Percentiles rank a stretch among this genome's conserved stretches.
Conservation (phyloP, 768 basidiomycete species). For the Rhodosporidiobolus sp. region DNA sequence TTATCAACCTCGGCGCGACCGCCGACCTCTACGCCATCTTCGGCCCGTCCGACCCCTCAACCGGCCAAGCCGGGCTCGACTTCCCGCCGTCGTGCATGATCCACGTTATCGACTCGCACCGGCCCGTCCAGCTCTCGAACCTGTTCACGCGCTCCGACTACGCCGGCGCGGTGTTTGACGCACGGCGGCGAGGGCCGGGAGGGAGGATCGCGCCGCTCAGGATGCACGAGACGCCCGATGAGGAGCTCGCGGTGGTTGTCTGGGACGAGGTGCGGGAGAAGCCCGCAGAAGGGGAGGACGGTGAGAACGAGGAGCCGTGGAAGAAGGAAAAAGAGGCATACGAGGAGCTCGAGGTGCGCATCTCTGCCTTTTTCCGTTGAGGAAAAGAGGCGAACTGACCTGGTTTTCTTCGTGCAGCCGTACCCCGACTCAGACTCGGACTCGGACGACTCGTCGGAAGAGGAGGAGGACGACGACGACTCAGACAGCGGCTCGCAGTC, state of each 20-base stretch:
- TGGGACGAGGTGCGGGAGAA: constrained; percentile 61
- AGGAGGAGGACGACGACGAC: constrained; percentile 54
- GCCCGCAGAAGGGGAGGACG: constrained; percentile 69
- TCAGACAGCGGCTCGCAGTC: constrained; percentile 47
- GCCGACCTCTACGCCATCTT: constrained; percentile 69
- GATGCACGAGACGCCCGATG: constrained; percentile 40
- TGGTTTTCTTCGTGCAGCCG: constrained; percentile 56
- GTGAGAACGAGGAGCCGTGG: constrained; percentile 50
- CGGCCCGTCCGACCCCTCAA: constrained; percentile 37
- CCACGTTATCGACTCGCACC: constrained; percentile 90
- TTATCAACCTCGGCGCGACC: constrained; percentile 87
- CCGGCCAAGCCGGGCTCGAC: constrained; percentile 53
- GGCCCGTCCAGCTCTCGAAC: constrained; percentile 83
- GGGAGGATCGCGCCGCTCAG: constrained; percentile 54
- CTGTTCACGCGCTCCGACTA: constrained; percentile 59
- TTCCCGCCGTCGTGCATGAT: constrained; percentile 64
- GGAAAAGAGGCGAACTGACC: background rate
- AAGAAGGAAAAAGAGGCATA: constrained; percentile 73
- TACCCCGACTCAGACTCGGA: constrained; percentile 68
- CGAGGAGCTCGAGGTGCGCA: constrained; percentile 71
- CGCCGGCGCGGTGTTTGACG: constrained; percentile 40
- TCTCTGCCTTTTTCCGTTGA: constrained; percentile 37
- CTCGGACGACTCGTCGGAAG: constrained; percentile 45
- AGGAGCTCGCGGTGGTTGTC: constrained; percentile 65
- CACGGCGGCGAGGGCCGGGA: constrained; percentile 39